Evolutionary conservation across 2,329 filamentous ascomycete genomes (phyloP).

Genomic region (Trichoderma sp.): DNA sequence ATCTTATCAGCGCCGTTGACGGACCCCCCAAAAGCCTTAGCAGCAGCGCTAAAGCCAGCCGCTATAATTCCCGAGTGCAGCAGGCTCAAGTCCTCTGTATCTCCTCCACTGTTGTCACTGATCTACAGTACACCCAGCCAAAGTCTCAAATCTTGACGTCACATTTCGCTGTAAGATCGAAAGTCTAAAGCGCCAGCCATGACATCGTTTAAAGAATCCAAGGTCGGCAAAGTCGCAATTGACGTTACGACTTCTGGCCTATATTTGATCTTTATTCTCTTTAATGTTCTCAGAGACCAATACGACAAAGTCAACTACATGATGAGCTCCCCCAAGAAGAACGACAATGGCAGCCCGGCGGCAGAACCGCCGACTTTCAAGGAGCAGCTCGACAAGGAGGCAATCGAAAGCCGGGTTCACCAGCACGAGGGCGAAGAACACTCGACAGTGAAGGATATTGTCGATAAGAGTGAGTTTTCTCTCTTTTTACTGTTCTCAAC

Average conservation of each 20-base stretch:
- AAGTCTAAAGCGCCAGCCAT: neutral
- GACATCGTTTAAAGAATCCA: neutral
- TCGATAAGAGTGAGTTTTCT: neutral
- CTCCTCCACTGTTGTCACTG: neutral
- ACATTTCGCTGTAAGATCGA: conserved; percentile 1
- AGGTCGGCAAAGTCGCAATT: neutral
- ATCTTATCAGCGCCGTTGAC: conserved; percentile 12
- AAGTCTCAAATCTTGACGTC: conserved; percentile 5
- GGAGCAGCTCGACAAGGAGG: conserved; percentile 43
- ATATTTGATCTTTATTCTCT: neutral
- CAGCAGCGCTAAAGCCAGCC: neutral
- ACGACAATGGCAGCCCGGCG: neutral
- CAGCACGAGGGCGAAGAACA: neutral
- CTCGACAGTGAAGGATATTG: neutral
- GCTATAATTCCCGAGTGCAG: neutral
- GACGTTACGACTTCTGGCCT: neutral
- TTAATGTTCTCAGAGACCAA: conserved; percentile 6
- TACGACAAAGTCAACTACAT: conserved; percentile 20
- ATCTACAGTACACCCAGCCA: neutral
- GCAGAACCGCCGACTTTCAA: conserved; percentile 38
- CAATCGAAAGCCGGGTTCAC: conserved; percentile 29
- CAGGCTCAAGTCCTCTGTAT: neutral
- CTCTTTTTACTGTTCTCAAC: neutral
- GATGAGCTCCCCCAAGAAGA: conserved; percentile 4
- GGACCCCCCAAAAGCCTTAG: neutral